Evolutionary conservation across 352 stramenopile species (phyloP).

Genomic region (Phytopythium cucurbitacearum): DNA sequence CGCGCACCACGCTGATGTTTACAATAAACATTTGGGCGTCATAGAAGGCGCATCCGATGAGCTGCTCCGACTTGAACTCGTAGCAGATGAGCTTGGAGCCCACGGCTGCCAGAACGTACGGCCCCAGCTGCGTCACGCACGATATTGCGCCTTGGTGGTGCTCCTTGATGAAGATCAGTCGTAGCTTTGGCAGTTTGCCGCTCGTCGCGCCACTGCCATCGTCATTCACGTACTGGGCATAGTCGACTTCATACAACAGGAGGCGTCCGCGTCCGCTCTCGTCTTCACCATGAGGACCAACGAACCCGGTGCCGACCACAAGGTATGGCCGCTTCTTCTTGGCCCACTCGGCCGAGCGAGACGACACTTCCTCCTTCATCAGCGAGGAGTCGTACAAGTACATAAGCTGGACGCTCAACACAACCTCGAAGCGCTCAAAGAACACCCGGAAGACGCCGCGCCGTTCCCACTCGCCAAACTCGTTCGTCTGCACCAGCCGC

Average conservation of each 20-base stretch:
- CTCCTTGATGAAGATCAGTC: conserved; percentile 83
- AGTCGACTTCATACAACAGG: conserved; percentile 85
- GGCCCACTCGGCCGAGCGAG: conserved; percentile 65
- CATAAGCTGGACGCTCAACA: conserved; percentile 84
- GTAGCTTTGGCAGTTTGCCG: conserved; percentile 74
- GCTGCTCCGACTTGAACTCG: conserved; percentile 86
- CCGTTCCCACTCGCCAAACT: conserved; percentile 75
- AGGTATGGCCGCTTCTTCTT: conserved; percentile 80
- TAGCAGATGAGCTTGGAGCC: conserved; percentile 88
- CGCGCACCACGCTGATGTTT: conserved; percentile 74
- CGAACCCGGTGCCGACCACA: conserved; percentile 77
- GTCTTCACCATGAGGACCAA: conserved; percentile 82
- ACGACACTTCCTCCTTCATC: conserved; percentile 67
- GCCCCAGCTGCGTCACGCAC: conserved; percentile 64
- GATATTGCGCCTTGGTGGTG: conserved; percentile 82
- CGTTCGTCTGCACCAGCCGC: conserved; percentile 72
- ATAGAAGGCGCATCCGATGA: conserved; percentile 85
- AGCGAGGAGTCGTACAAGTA: conserved; percentile 82
- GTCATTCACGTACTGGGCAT: conserved; percentile 84
- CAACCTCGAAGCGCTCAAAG: conserved; percentile 83
- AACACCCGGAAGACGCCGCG: conserved; percentile 76
- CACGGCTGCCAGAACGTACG: conserved; percentile 80
- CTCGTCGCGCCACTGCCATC: conserved; percentile 60
- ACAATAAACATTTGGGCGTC: conserved; percentile 88
- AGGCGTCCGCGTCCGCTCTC: conserved; percentile 79